These are phyloP conservation scores for Ashbya aceris DNA, from an alignment of 1,139 yeast species.

Conservation along the genomic window DNA sequence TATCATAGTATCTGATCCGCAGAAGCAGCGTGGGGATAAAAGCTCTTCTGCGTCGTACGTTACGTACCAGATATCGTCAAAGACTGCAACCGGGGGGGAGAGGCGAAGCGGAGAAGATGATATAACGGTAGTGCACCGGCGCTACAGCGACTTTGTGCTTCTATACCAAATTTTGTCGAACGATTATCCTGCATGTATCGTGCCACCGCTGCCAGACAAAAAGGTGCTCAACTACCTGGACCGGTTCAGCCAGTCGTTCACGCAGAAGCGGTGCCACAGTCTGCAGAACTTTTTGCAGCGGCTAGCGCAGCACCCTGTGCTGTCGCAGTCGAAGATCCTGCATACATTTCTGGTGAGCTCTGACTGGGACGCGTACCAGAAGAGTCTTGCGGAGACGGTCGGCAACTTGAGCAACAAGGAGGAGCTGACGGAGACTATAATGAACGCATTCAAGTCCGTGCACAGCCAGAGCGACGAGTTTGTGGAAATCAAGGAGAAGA, in stretches of 20 bases:
- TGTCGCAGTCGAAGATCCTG: conserved; percentile 62
- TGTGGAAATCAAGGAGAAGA: conserved; percentile 70
- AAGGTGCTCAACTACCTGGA: conserved; percentile 85
- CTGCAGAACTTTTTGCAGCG: conserved; percentile 67
- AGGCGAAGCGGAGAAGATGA: conserved; percentile 30
- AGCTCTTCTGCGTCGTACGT: conserved; percentile 52
- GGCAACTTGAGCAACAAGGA: conserved; percentile 24
- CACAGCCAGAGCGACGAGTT: conserved; percentile 72
- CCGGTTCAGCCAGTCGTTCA: conserved; percentile 71
- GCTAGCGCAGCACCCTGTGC: conserved; percentile 60
- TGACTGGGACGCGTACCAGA: conserved; percentile 78
- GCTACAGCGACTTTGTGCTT: conserved; percentile 76
- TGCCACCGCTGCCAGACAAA: conserved; percentile 93
- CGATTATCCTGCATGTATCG: conserved; percentile 76
- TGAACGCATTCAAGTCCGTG: conserved; percentile 83
- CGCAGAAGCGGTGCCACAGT: conserved; percentile 75
- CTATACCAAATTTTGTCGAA: conserved; percentile 63
- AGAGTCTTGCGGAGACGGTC: conserved; percentile 38
- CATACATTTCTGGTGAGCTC: conserved; percentile 69
- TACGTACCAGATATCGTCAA: conserved; percentile 67
- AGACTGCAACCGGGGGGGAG: conserved; percentile 24
- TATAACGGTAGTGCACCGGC: conserved; percentile 53
- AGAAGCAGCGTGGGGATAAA: conserved; percentile 72
- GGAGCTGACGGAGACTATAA: conserved; percentile 67
- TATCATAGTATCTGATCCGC: conserved; percentile 54